phyloP scores from a whole-genome alignment of 2,329 filamentous ascomycete species.

The Colletotrichum sp. region DNA sequence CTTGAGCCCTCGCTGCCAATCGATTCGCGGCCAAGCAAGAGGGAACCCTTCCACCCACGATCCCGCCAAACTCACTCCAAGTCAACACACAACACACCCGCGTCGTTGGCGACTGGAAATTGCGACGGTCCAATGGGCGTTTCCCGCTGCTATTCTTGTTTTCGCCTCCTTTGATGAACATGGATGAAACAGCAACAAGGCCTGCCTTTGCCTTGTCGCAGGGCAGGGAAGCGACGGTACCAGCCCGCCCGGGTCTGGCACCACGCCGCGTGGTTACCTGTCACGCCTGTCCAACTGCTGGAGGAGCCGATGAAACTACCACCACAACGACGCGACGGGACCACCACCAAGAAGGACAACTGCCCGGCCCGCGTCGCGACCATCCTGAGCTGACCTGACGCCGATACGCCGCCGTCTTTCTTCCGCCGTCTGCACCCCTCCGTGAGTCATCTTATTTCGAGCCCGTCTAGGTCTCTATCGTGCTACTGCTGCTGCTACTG shows the following conservation, averaged over 20 bases:
- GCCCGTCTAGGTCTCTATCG: background rate
- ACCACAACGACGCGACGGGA: background rate
- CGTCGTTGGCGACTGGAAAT: background rate
- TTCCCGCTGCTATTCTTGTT: slow-evolving; percentile 2
- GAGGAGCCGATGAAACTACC: background rate
- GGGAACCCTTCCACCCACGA: background rate
- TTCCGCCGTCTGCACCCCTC: background rate
- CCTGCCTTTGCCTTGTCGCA: background rate
- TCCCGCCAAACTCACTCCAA: background rate
- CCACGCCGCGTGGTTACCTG: background rate
- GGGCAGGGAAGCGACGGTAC: background rate
- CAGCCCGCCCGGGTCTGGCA: background rate
- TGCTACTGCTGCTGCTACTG: background rate
- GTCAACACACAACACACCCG: background rate
- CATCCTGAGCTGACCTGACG: background rate
- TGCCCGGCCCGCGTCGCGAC: slow-evolving; percentile 12
- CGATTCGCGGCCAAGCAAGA: slow-evolving; percentile 1
- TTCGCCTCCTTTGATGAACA: background rate
- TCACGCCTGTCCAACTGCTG: background rate
- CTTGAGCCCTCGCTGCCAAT: background rate
- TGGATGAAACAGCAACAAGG: background rate
- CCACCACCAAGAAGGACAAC: background rate
- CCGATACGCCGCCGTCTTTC: slow-evolving; percentile 3
- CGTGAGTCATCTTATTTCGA: background rate
- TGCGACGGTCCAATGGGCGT: background rate